Evolutionary conservation across 2,329 filamentous ascomycete genomes (phyloP).

Genomic region (Ophiostoma himal-ulmi): DNA sequence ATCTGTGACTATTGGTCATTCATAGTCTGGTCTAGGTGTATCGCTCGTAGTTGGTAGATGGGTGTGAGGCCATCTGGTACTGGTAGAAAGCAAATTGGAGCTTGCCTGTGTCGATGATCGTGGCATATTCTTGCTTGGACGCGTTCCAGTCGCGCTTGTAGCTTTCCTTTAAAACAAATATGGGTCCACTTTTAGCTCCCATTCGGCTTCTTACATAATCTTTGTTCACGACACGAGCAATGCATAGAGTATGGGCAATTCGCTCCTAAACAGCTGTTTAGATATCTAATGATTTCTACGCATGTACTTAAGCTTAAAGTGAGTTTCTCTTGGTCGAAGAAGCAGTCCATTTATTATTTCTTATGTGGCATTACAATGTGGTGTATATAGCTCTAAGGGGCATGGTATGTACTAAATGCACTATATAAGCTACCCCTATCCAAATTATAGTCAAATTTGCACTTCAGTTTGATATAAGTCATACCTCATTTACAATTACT

Average conservation of each 20-base stretch:
- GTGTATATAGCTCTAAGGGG: background rate
- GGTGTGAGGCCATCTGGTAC: background rate
- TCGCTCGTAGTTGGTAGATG: background rate
- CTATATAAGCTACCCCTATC: background rate
- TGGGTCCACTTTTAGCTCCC: background rate
- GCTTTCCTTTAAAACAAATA: background rate
- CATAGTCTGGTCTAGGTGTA: background rate
- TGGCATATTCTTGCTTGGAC: background rate
- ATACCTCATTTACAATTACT: too few relatives aligned
- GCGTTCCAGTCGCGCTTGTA: slow-evolving; percentile 1
- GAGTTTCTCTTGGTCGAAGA: too few relatives aligned
- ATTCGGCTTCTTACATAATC: background rate
- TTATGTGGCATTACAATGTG: too few relatives aligned
- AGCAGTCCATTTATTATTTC: too few relatives aligned
- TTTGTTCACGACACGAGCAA: background rate
- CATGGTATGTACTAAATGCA: background rate
- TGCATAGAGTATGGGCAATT: background rate
- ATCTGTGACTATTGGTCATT: background rate
- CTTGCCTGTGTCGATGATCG: background rate
- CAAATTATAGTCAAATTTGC: background rate
- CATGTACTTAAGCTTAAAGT: too few relatives aligned
- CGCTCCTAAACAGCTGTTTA: background rate
- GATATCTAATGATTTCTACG: background rate
- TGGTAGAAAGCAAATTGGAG: background rate
- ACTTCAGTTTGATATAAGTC: too few relatives aligned